phyloP scores from a whole-genome alignment of 139 green algal genomes.

The Chlamydomonas sp. region DNA sequence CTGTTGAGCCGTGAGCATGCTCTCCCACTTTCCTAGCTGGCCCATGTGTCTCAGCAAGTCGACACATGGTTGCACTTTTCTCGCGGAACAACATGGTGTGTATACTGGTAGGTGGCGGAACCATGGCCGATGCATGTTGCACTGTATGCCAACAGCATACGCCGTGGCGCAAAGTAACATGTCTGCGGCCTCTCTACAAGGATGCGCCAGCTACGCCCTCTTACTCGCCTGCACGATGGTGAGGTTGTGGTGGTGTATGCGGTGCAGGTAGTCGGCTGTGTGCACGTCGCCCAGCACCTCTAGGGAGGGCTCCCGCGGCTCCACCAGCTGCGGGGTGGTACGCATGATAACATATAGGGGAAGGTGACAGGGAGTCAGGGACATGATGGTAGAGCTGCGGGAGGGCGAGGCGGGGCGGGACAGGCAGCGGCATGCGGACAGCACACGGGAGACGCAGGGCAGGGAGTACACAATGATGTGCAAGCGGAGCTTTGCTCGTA shows the following conservation, averaged over 20 bases:
- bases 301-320: conserved; percentile 27
- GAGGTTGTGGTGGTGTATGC: conserved; percentile 56
- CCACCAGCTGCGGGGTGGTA: conserved; percentile 10
- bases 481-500: too few relatives aligned
- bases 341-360: too few relatives aligned
- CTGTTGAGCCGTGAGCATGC: too few relatives aligned
- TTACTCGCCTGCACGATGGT: conserved; percentile 49
- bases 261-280: conserved; percentile 61
- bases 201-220: not conserved
- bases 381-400: not conserved
- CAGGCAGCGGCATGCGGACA: too few relatives aligned
- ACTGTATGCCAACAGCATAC: not conserved
- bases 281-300: conserved; percentile 66
- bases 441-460: too few relatives aligned
- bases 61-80: too few relatives aligned
- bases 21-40: too few relatives aligned
- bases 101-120: not conserved
- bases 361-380: not conserved
- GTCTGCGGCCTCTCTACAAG: not conserved
- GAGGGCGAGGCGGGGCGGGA: not conserved
- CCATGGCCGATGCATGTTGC: not conserved
- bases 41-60: too few relatives aligned
- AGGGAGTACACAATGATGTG: too few relatives aligned
- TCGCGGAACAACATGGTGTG: not conserved
- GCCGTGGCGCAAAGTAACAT: not conserved